Evolutionary conservation across 176 grass and related monocot species (phyloP), one percentile per base, ranked within the genome.

Genomic region (Typha latifolia): DNA sequence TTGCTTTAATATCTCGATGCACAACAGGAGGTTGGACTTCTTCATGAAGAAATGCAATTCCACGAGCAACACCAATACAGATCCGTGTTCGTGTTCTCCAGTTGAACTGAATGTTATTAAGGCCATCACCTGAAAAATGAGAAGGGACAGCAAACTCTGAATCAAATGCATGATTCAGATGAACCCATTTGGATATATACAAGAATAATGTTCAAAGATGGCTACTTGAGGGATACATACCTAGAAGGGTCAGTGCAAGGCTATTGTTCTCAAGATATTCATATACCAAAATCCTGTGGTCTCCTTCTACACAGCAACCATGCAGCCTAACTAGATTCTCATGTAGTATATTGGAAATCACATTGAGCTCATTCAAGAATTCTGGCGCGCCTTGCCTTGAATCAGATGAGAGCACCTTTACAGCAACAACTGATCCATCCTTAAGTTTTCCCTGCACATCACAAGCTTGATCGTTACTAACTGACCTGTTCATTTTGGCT

Each of bases 1-100:
- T 91, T 0, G 92, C 82, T 62, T 96, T 96, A 73, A 91, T 91
- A 63, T 91, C 93, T 59, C 88, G 88, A 75, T 97, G 93, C 12
- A 89, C 74, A 18, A 92, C 89, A 3, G 49, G 74, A 5, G 85
- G 88, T 49, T 20, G 62, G 37, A 76, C 29, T 89, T 84, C 78
- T 62, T 97, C 80, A 13, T 92, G 93, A 69, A 96, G 83, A 66
- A 92, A 97, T 47, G 72, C 56, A 16, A 92, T 80, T 19, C 93
- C 88, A 0, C 75, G 66, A 0, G 85, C 88, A 3, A 97, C 73
- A 49, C 93, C 83, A 3, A 89, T 81, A 63, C 75, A 78, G 47
- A 97, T 96, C 48, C 84, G 82, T 18, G 67, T 63, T 63, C 93
- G 78, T 56, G 77, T 86, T 47, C 72, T 79, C 85, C 85, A 97